phyloP scores from a whole-genome alignment of 768 basidiomycete species.

The Kwoniella newhampshirensis region DNA sequence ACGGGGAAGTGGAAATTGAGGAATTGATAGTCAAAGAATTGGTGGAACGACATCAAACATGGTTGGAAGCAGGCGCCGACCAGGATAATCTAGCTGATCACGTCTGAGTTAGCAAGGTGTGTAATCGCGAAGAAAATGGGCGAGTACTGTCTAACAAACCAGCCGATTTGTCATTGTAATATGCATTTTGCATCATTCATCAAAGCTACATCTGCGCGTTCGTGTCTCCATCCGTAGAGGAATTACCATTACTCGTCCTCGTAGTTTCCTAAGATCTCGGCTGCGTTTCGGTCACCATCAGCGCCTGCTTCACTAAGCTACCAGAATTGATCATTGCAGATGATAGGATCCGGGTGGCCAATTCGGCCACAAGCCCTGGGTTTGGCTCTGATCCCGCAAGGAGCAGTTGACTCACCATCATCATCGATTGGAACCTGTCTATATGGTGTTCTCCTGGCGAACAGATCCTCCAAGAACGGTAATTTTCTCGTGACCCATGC shows the following conservation, averaged over 20 bases:
- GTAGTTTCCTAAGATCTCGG: constrained; percentile 33
- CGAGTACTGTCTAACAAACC: background rate
- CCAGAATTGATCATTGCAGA: too few relatives aligned
- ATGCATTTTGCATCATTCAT: background rate
- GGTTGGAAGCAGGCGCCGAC: constrained; percentile 56
- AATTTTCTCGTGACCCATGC: constrained; percentile 45
- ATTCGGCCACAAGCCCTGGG: too few relatives aligned
- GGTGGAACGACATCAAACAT: constrained; percentile 68
- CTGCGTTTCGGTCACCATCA: too few relatives aligned
- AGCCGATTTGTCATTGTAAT: background rate
- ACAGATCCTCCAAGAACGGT: constrained; percentile 48
- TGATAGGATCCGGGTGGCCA: too few relatives aligned
- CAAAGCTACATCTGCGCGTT: background rate
- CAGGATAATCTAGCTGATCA: too few relatives aligned
- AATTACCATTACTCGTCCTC: constrained; percentile 36
- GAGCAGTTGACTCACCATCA: constrained; percentile 51
- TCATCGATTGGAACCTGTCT: constrained; percentile 51
- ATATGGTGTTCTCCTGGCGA: constrained; percentile 43
- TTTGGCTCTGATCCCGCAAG: too few relatives aligned
- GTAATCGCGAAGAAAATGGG: too few relatives aligned
- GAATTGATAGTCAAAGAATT: constrained; percentile 81
- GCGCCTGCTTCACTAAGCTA: too few relatives aligned
- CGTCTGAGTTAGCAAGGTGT: too few relatives aligned
- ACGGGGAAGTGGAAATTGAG: constrained; percentile 76
- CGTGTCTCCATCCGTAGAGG: background rate